These are phyloP conservation scores for Clarkia xantiana DNA, from an alignment of 345 rosid species.

Conservation along the genomic window DNA sequence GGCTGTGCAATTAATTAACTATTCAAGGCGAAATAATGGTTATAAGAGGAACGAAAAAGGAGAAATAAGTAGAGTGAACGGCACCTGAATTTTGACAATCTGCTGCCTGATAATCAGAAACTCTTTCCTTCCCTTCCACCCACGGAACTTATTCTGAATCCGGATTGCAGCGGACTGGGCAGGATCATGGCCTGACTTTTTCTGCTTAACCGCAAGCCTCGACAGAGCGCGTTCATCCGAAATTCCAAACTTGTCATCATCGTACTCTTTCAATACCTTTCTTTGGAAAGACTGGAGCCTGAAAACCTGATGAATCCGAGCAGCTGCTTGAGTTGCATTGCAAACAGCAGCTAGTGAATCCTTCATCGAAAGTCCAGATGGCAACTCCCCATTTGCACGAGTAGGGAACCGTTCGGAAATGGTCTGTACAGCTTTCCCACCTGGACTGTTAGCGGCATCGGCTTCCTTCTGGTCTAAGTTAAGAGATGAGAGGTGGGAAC, in stretches of 20 bases:
- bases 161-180: slow-evolving; percentile 65
- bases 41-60: background rate
- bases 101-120: slow-evolving; percentile 56
- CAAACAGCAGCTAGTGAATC: slow-evolving; percentile 78
- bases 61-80: background rate
- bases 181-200: slow-evolving; percentile 43
- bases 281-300: slow-evolving; percentile 85
- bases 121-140: slow-evolving; percentile 84
- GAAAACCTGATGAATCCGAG: slow-evolving; percentile 76
- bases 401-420: slow-evolving; percentile 22
- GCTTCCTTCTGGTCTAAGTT: slow-evolving; percentile 30
- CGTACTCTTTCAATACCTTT: slow-evolving; percentile 53
- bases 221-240: slow-evolving; percentile 65
- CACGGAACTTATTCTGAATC: slow-evolving; percentile 78
- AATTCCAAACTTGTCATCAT: slow-evolving; percentile 36
- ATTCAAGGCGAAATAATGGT: background rate
- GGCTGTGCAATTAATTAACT: background rate
- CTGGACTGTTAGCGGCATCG: slow-evolving; percentile 11
- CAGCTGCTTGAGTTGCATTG: slow-evolving; percentile 82
- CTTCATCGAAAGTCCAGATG: slow-evolving; percentile 32
- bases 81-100: slow-evolving; percentile 82
- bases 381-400: slow-evolving; percentile 20
- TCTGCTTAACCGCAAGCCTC: slow-evolving; percentile 39
- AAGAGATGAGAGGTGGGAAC: slow-evolving; percentile 41
- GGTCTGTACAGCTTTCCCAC: slow-evolving; percentile 21